Percentiles rank a stretch among this genome's conserved stretches.
These are phyloP conservation scores for Chlamydomonas incerta DNA, from an alignment of 139 green algal species.

Conservation along the genomic window DNA sequence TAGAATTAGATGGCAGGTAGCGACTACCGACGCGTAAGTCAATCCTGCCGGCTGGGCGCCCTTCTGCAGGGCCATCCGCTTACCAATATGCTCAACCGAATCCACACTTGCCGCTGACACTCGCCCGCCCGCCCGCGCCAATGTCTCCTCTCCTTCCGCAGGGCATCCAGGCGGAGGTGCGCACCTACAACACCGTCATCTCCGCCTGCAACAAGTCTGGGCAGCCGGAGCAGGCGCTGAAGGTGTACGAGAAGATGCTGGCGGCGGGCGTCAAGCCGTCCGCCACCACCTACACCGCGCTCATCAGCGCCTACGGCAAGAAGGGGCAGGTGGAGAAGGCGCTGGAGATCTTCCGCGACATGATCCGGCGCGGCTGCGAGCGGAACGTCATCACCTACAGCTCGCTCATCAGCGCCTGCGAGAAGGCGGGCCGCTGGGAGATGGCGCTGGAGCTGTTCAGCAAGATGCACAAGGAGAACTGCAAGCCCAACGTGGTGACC, in stretches of 20 bases:
- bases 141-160: conserved; percentile 47
- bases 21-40: too few relatives aligned
- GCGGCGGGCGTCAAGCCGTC: conserved; percentile 76
- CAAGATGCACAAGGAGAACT: conserved; percentile 77
- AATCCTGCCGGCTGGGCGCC: too few relatives aligned
- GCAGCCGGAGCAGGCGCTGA: conserved; percentile 71
- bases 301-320: conserved; percentile 80
- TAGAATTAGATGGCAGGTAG: too few relatives aligned
- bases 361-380: conserved; percentile 73
- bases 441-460: conserved; percentile 80
- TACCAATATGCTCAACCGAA: too few relatives aligned
- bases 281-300: conserved; percentile 87
- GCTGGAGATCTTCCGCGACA: conserved; percentile 80
- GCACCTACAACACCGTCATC: conserved; percentile 93
- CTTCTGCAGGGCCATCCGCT: too few relatives aligned
- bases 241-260: conserved; percentile 88
- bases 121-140: too few relatives aligned
- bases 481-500: conserved; percentile 87
- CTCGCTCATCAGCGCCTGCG: conserved; percentile 68
- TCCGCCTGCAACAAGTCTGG: conserved; percentile 78
- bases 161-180: conserved; percentile 84
- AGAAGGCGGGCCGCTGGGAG: conserved; percentile 75
- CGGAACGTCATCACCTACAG: conserved; percentile 85
- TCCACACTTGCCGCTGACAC: too few relatives aligned
- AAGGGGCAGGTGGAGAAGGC: conserved; percentile 67